These are phyloP conservation scores for Prototheca stagnorum DNA, from an alignment of 163 green algal genomes.

Conservation along the genomic window DNA sequence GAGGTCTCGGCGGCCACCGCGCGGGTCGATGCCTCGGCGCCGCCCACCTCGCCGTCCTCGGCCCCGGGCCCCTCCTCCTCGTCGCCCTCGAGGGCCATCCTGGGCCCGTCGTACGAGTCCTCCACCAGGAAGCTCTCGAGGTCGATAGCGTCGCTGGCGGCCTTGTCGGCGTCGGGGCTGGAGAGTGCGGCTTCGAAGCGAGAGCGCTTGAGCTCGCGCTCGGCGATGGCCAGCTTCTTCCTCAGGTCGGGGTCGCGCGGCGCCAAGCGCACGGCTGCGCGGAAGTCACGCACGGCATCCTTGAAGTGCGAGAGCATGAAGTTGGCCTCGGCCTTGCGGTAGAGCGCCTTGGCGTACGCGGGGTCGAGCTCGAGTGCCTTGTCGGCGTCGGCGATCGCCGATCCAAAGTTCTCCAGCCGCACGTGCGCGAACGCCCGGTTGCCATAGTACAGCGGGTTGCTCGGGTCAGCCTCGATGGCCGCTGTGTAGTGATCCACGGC, in stretches of 20 bases:
- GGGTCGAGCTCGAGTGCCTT: conserved; percentile 73
- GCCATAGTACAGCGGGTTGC: conserved; percentile 44
- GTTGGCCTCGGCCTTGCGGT: conserved; percentile 73
- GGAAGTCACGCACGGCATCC: conserved; percentile 78
- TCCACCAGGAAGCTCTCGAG: conserved; percentile 62
- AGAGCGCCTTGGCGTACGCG: conserved; percentile 90
- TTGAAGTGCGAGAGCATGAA: conserved; percentile 80
- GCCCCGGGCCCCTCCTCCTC: no score
- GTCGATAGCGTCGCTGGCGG: conserved; percentile 32
- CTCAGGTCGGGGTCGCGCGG: conserved; percentile 76
- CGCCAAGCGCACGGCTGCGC: conserved; percentile 53
- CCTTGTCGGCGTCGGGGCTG: conserved; percentile 23
- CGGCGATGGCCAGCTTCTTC: conserved; percentile 73
- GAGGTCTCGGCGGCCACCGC: no score
- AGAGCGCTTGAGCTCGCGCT: conserved; percentile 73
- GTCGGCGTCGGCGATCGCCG: conserved; percentile 68
- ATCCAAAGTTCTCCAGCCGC: conserved; percentile 68
- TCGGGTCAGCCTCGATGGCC: conserved; percentile 53
- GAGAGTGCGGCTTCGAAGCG: conserved; percentile 80
- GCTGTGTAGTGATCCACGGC: conserved; percentile 65
- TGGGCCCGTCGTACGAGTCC: conserved; percentile 62
- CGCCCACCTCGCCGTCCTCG: no score
- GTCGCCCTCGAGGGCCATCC: conserved; percentile 38
- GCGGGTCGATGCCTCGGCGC: background rate
- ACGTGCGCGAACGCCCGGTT: conserved; percentile 82